Conservation (phyloP, 2,329 filamentous ascomycete species). For the Fusarium sarcochroum region DNA sequence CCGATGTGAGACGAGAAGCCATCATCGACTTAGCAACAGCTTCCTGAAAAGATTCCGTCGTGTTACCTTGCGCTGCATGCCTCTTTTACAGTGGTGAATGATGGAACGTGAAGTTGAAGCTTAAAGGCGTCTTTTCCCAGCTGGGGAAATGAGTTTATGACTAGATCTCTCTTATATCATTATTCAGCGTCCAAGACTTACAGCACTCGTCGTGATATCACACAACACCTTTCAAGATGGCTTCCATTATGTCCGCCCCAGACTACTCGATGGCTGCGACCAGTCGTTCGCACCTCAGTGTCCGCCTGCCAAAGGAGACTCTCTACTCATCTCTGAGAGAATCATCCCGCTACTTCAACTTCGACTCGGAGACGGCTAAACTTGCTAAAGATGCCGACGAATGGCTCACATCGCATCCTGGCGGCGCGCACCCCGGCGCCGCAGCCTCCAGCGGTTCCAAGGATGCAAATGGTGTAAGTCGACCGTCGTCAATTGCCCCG, state of each 20-base stretch:
- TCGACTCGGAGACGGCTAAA: conserved; percentile 43
- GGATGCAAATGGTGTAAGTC: conserved; percentile 45
- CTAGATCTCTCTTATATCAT: background rate
- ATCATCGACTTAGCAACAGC: conserved; percentile 24
- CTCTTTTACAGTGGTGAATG: background rate
- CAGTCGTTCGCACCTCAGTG: conserved; percentile 44
- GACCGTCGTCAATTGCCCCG: conserved; percentile 41
- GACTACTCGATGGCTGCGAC: conserved; percentile 48
- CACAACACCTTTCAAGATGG: conserved; percentile 37
- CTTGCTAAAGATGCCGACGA: conserved; percentile 40
- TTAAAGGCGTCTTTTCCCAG: conserved; percentile 28
- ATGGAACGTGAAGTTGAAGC: background rate
- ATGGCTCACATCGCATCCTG: conserved; percentile 44
- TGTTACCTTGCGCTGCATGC: conserved; percentile 21
- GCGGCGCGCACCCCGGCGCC: conserved; percentile 26
- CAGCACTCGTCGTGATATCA: background rate
- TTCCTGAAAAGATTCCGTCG: conserved; percentile 22
- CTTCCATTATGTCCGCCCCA: conserved; percentile 48
- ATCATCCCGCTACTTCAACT: conserved; percentile 46
- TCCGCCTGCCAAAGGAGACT: conserved; percentile 45
- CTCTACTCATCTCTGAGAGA: conserved; percentile 44
- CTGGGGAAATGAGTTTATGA: background rate
- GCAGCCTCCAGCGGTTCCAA: conserved; percentile 19
- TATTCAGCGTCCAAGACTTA: background rate
- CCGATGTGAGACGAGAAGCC: conserved; percentile 28